These are phyloP conservation scores for Basipetospora chlamydospora DNA, from an alignment of 2,329 filamentous ascomycete genomes.

Conservation along the genomic window DNA sequence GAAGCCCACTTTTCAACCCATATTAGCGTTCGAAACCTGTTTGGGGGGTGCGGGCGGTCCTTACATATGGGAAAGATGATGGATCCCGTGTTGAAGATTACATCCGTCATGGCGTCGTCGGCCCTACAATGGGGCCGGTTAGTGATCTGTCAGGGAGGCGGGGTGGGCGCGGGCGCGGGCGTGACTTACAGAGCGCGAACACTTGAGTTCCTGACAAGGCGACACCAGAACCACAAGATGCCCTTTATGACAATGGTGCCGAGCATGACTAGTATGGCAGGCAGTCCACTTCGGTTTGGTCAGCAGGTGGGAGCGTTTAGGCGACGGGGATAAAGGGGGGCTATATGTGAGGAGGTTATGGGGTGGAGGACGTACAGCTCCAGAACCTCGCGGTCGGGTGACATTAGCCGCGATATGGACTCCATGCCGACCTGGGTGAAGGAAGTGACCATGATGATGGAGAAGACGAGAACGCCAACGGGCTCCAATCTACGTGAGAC, in stretches of 20 bases:
- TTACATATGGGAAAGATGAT: conserved; percentile 67
- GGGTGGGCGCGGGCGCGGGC: conserved; percentile 6
- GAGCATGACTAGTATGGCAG: conserved; percentile 68
- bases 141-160: not conserved
- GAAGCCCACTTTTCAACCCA: conserved; percentile 33
- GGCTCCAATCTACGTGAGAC: conserved; percentile 48
- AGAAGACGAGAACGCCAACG: conserved; percentile 68
- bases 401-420: conserved; percentile 49
- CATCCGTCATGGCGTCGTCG: conserved; percentile 50
- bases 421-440: conserved; percentile 66
- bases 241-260: conserved; percentile 71
- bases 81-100: conserved; percentile 81
- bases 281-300: conserved; percentile 30
- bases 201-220: conserved; percentile 70
- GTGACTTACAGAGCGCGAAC: conserved; percentile 57
- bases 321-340: not conserved
- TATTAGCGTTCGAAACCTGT: too few relatives aligned
- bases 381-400: conserved; percentile 52
- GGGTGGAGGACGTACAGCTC: conserved; percentile 32
- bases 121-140: too few relatives aligned
- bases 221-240: conserved; percentile 75
- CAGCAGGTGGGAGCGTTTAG: not conserved
- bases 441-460: conserved; percentile 73
- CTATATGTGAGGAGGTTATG: not conserved
- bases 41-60: conserved; percentile 11